Evolutionary conservation across 192 early-diverging fungal species (phyloP), one percentile per base, ranked within the genome.

Genomic region (Gigaspora rosea): DNA sequence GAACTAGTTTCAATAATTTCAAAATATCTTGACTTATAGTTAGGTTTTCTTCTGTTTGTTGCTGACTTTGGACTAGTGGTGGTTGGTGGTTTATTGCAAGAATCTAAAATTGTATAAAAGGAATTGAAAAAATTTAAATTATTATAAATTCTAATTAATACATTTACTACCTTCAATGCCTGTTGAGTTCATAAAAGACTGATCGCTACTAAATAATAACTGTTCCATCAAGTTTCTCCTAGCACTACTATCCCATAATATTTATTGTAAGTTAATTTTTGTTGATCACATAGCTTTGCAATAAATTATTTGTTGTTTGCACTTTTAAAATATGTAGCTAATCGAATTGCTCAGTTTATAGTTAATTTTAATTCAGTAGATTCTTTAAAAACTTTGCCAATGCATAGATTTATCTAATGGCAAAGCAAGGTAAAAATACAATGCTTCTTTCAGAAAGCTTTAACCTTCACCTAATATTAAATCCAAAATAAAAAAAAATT

Each of bases 241-340:
- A 5, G 3, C 27, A 66, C 33, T 8, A 41, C 35, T 4, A 36
- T 27, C n/a, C n/a, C 36, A 15, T 66, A 66, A 33, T n/a, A n/a
- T n/a, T n/a, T n/a, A n/a, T n/a, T n/a, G n/a, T n/a, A n/a, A n/a
- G n/a, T n/a, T n/a, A n/a, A 35, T 36, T 66, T 36, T 41, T 66
- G 27, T 15, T 66, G 0, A n/a, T 36, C 36, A 66, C 0, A 36
- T 66, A 33, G 36, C 11, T 66, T 66, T 66, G 1, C 33, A 41
- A 35, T 41, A 66, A 66, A 33, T 36, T 36, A 66, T 66, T 66
- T 15, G 9, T 66, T 66, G 36, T 66, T 66, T 41, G 33, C n/a
- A 33, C 27, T 66, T 66, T 41, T 18, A 41, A 66, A 66, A 66
- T 66, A 66, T 33, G 33, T 36, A 35, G 33, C 64, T 11, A 66